These are phyloP conservation scores for Nematocida minor DNA, from an alignment of 371 early-diverging fungal species.

Conservation along the genomic window DNA sequence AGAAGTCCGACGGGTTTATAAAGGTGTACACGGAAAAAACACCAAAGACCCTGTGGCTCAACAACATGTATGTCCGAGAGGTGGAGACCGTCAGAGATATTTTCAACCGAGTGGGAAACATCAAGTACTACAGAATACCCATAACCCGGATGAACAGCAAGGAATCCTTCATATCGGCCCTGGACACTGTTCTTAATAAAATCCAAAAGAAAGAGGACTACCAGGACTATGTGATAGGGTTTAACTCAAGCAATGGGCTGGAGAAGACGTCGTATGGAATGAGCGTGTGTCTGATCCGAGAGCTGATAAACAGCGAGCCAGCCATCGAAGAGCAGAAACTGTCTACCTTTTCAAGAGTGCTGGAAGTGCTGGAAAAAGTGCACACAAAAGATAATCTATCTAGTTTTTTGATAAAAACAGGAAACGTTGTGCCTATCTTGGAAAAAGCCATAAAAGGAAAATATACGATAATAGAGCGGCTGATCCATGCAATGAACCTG, in stretches of 20 bases:
- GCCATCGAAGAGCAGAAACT: background rate
- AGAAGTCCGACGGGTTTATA: slow-evolving; percentile 24
- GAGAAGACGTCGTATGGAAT: slow-evolving; percentile 34
- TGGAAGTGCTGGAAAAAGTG: background rate
- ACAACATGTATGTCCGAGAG: slow-evolving; percentile 19
- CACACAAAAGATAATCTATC: background rate
- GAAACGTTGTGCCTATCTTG: slow-evolving; percentile 31
- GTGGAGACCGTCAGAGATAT: slow-evolving; percentile 39
- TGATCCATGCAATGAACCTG: slow-evolving; percentile 5
- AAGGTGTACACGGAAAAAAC: slow-evolving; percentile 33
- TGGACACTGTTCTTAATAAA: slow-evolving; percentile 17
- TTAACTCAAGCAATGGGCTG: slow-evolving; percentile 31
- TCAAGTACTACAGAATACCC: slow-evolving; percentile 33
- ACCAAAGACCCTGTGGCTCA: background rate
- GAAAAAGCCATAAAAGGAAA: slow-evolving; percentile 42
- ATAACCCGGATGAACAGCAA: slow-evolving; percentile 29
- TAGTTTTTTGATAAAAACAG: slow-evolving; percentile 30
- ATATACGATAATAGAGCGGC: slow-evolving; percentile 13
- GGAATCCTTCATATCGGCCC: slow-evolving; percentile 34
- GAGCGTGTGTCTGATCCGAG: slow-evolving; percentile 28
- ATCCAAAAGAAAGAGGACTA: background rate
- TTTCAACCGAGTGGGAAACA: background rate
- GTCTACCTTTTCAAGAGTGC: slow-evolving; percentile 1
- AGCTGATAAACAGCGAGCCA: background rate
- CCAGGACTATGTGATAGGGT: slow-evolving; percentile 8